Percentiles rank a stretch among this genome's conserved stretches.
phyloP scores from a whole-genome alignment of 140 eudicot species.

The Anethum foeniculum region DNA sequence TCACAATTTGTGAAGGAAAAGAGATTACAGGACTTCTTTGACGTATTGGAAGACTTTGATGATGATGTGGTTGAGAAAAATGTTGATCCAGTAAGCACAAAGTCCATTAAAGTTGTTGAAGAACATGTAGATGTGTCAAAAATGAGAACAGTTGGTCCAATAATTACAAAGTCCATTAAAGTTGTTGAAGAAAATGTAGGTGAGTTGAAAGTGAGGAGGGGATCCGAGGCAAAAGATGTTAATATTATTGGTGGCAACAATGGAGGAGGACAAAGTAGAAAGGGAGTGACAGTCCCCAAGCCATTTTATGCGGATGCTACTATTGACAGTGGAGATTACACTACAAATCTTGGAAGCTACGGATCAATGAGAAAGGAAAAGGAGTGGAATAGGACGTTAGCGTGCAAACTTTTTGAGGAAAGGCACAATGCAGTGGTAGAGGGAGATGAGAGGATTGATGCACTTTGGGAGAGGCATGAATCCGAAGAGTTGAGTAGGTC shows the following conservation, averaged over 20 bases:
- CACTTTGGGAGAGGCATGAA: constrained; percentile 77
- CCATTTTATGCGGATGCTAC: neutral
- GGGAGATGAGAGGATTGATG: constrained; percentile 82
- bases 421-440: constrained; percentile 38
- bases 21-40: constrained; percentile 21
- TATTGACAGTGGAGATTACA: neutral
- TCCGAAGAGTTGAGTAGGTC: constrained; percentile 22
- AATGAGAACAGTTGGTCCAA: constrained; percentile 11
- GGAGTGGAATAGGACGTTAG: constrained; percentile 89
- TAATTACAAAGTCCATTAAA: constrained; percentile 15
- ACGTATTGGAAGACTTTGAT: constrained; percentile 3
- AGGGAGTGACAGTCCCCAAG: neutral
- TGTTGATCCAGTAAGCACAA: constrained; percentile 15
- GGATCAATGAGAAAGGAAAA: constrained; percentile 94
- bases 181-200: constrained; percentile 12
- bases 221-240: constrained; percentile 28
- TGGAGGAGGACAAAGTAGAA: neutral
- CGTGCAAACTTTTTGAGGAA: constrained; percentile 90
- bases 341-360: constrained; percentile 34
- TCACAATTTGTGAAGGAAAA: constrained; percentile 17
- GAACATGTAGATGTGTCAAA: constrained; percentile 10
- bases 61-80: constrained; percentile 22
- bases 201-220: constrained; percentile 13
- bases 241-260: neutral
- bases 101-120: constrained; percentile 20